Evolutionary conservation across 768 basidiomycete genomes (phyloP).

Genomic region (Neoboletus subvelutipes): DNA sequence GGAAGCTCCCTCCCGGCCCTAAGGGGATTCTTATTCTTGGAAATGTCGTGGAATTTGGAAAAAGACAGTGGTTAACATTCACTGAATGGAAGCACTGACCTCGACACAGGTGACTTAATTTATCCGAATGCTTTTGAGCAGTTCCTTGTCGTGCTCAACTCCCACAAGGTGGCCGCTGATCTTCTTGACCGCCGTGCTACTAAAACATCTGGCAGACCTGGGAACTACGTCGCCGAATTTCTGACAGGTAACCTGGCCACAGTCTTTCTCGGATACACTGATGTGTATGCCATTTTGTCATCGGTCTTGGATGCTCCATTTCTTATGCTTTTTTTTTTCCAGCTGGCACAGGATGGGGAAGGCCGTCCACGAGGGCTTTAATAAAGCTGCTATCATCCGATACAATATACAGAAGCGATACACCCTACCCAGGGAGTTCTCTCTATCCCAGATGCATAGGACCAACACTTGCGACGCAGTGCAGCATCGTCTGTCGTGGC

Average conservation of each 20-base stretch:
- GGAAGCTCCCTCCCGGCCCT: background rate
- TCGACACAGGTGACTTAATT: background rate
- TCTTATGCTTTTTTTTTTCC: background rate
- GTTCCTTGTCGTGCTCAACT: background rate
- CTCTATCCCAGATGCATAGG: background rate
- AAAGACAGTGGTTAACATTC: background rate
- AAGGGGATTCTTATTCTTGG: background rate
- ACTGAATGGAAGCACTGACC: background rate
- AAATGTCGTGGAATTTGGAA: background rate
- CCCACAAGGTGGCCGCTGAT: background rate
- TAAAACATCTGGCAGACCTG: background rate
- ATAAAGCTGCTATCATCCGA: background rate
- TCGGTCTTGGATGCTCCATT: background rate
- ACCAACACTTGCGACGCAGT: background rate
- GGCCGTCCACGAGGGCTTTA: background rate
- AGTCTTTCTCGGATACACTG: background rate
- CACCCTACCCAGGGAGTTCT: background rate
- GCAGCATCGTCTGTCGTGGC: background rate
- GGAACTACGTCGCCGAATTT: background rate
- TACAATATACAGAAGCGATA: background rate
- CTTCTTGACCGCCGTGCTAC: background rate
- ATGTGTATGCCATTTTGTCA: background rate
- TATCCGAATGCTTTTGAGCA: background rate
- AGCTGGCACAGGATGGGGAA: background rate
- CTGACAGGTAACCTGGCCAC: background rate